Evolutionary conservation across 192 early-diverging fungal species (phyloP), one percentile per base, ranked within the genome.

Genomic region (Backusella macrospora): DNA sequence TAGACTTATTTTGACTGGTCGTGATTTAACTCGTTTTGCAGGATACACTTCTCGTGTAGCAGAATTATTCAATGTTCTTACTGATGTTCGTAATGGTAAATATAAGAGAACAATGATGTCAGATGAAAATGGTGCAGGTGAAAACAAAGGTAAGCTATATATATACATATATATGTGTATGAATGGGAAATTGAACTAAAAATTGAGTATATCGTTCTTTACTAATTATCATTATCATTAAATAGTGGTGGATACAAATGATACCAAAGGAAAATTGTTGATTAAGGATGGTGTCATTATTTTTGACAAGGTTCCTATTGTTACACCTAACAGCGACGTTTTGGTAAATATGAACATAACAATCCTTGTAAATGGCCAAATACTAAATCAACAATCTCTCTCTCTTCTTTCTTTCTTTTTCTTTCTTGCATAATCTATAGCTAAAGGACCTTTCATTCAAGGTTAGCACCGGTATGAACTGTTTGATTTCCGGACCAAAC

Each of bases 231-330:
- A 34, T 34, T 16, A 44, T 45, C 67, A 65, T 47, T 73, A 48
- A 65, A 43, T 73, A 77, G 78, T 70, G 34, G 78, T 87, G 44
- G 74, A 85, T 59, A 77, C 84, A 13, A 85, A 76, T 8, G 80
- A 83, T 39, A 68, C 86, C 59, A 86, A 86, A 65, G 88, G 88
- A 62, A 82, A 79, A 37, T 65, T 90, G 6, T 76, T 85, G 26
- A 83, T 77, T 10, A 72, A 81, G 43, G 87, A 86, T 52, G 87
- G 85, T 2, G 81, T 87, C 29, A 90, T 90, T 64, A 79, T 83
- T 68, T 95, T 95, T 83, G 82, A 87, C 23, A 83, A 90, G 67
- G 89, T 93, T 14, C 94, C 94, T 3, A 89, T 95, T 70, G 84
- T 93, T 34, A 91, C 92, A 6, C 94, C 93, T 29, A 91, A 91